Percentiles rank a stretch among this genome's conserved stretches.
These are phyloP conservation scores for maize (Zea mays) DNA, from an alignment of 176 grass and related monocot genomes.

Conservation along the genomic window DNA sequence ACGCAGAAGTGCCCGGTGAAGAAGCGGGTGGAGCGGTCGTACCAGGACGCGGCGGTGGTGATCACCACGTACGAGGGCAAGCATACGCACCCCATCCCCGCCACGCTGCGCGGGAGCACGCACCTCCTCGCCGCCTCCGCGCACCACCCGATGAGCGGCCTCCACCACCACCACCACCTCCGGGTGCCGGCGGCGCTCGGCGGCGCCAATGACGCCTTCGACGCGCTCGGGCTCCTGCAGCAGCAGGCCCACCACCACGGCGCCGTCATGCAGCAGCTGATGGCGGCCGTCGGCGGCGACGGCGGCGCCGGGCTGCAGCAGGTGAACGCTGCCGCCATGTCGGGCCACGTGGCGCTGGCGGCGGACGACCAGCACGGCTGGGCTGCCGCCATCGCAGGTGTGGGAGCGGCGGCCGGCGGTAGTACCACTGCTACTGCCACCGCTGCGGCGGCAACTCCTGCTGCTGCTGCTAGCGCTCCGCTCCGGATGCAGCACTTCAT, in stretches of 20 bases:
- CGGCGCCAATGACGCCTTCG: conserved; percentile 19
- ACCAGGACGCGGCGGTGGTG: conserved; percentile 71
- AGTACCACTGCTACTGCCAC: not conserved
- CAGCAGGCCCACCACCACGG: not conserved
- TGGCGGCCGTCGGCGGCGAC: not conserved
- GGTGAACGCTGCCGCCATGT: conserved; percentile 24
- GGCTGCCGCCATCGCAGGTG: conserved; percentile 22
- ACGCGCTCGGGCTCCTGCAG: conserved; percentile 31
- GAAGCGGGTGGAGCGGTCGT: conserved; percentile 97
- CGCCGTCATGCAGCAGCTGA: conserved; percentile 34
- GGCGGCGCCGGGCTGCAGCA: not conserved
- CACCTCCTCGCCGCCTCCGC: conserved; percentile 52
- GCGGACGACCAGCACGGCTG: not conserved
- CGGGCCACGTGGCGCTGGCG: not conserved
- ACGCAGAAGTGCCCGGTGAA: conserved; percentile 95
- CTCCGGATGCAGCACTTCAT: conserved; percentile 63
- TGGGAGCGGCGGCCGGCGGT: not conserved
- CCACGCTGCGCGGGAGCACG: conserved; percentile 67
- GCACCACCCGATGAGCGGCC: conserved; percentile 14
- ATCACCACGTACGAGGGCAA: conserved; percentile 97
- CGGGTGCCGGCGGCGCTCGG: conserved; percentile 12
- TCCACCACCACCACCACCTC: conserved; percentile 41
- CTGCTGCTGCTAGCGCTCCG: not conserved
- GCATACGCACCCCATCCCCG: conserved; percentile 76
- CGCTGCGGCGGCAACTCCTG: not conserved